phyloP scores from a whole-genome alignment of 1,139 yeast species.

The Nakaseomyces sp. region DNA sequence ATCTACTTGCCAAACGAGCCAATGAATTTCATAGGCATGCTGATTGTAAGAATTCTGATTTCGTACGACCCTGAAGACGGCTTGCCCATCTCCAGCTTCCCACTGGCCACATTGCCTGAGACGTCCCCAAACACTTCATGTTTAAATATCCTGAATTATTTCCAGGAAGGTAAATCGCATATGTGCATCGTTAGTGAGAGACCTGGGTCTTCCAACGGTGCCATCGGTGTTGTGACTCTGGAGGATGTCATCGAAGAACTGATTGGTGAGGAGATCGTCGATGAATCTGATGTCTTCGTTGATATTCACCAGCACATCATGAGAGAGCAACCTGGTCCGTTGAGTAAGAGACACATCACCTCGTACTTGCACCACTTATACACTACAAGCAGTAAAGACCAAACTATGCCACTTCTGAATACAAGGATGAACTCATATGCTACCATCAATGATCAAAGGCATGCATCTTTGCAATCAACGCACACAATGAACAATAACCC shows the following conservation, averaged over 20 bases:
- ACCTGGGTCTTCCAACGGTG: conserved; percentile 86
- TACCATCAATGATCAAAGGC: not conserved
- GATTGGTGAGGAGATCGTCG: conserved; percentile 96
- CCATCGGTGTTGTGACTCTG: conserved; percentile 81
- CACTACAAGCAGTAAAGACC: conserved; percentile 15
- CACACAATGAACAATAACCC: not conserved
- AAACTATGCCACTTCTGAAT: not conserved
- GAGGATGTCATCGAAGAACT: conserved; percentile 97
- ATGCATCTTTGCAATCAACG: not conserved
- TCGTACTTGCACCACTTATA: conserved; percentile 54
- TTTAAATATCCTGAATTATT: conserved; percentile 83
- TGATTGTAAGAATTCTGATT: conserved; percentile 81
- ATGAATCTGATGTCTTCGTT: conserved; percentile 90
- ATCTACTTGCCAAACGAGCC: conserved; percentile 88
- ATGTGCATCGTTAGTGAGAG: conserved; percentile 86
- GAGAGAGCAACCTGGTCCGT: conserved; percentile 77
- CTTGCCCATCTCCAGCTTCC: conserved; percentile 84
- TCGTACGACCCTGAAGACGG: conserved; percentile 97
- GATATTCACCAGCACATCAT: conserved; percentile 84
- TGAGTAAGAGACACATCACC: conserved; percentile 62
- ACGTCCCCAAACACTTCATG: conserved; percentile 89
- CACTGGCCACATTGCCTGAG: conserved; percentile 92
- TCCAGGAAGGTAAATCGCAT: conserved; percentile 96
- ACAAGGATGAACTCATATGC: not conserved
- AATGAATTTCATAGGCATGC: conserved; percentile 87